Percentiles rank a stretch among this genome's conserved stretches.
Conservation (phyloP, 2,329 filamentous ascomycete genomes). For the Rhynchosporium graminicola region DNA sequence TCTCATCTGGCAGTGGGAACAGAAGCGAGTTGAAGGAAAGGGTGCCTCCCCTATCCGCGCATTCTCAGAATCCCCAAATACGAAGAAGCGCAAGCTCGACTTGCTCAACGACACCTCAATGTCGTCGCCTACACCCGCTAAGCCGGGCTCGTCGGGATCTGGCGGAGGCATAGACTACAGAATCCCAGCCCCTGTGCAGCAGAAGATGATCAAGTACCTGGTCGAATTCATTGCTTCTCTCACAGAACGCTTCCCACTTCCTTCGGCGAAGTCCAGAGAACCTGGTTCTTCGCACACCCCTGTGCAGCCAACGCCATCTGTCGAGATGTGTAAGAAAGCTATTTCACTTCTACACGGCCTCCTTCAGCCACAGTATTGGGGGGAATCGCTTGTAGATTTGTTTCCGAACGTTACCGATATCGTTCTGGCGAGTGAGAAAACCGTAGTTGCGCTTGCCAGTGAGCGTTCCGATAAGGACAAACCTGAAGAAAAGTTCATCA, state of each 20-base stretch:
- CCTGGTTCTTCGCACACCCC: conserved; percentile 47
- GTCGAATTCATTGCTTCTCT: conserved; percentile 93
- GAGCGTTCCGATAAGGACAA: conserved; percentile 68
- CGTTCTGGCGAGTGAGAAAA: conserved; percentile 80
- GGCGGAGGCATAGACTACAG: conserved; percentile 65
- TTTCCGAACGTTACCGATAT: conserved; percentile 89
- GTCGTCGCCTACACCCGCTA: conserved; percentile 56
- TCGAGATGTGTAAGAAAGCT: conserved; percentile 83
- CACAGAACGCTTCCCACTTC: conserved; percentile 79
- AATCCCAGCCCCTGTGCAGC: conserved; percentile 66
- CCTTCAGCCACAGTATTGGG: conserved; percentile 86
- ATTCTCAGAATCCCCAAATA: conserved; percentile 68
- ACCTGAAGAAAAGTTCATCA: conserved; percentile 80
- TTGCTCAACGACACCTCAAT: conserved; percentile 48
- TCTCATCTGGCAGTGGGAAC: conserved; percentile 91
- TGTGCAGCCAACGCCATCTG: conserved; percentile 55
- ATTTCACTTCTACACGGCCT: conserved; percentile 81
- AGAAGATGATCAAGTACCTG: conserved; percentile 89
- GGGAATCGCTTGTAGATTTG: conserved; percentile 85
- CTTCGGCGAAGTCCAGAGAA: conserved; percentile 67
- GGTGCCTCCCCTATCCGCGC: conserved; percentile 44
- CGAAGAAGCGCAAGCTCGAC: conserved; percentile 76
- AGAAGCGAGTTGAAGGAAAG: conserved; percentile 70
- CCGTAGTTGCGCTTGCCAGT: conserved; percentile 57
- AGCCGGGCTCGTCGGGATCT: conserved; percentile 43